phyloP scores from a whole-genome alignment of 2,329 filamentous ascomycete genomes.

The Helminthosporium solani region DNA sequence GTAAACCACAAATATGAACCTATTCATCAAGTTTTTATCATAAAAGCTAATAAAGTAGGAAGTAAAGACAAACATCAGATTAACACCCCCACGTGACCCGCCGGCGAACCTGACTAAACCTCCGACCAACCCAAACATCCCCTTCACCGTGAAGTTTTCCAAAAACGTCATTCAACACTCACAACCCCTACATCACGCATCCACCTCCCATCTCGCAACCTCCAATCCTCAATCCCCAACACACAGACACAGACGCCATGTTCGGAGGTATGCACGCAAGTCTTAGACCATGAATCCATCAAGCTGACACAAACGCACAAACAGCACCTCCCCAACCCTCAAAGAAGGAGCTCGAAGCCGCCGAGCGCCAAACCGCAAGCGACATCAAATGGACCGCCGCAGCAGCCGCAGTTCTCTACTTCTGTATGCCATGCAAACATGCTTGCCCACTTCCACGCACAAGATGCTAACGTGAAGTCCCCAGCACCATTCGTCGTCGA shows the following conservation, averaged over 20 bases:
- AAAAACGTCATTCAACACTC: slow-evolving; percentile 7
- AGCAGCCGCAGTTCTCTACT: slow-evolving; percentile 68
- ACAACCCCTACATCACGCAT: background rate
- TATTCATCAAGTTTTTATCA: too few species aligned
- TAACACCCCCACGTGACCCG: slow-evolving; percentile 1
- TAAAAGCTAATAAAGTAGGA: too few species aligned
- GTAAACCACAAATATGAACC: too few species aligned
- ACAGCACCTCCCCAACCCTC: slow-evolving; percentile 69
- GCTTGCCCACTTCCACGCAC: background rate
- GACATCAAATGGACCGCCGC: slow-evolving; percentile 68
- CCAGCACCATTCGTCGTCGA: slow-evolving; percentile 59
- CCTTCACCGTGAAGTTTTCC: slow-evolving; percentile 7
- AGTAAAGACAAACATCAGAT: too few species aligned
- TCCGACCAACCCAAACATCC: background rate
- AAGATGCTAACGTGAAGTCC: background rate
- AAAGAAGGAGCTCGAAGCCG: slow-evolving; percentile 64
- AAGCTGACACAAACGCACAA: slow-evolving; percentile 2
- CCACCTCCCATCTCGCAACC: slow-evolving; percentile 2
- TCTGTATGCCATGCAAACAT: too few species aligned
- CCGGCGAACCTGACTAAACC: slow-evolving; percentile 5
- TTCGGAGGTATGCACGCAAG: slow-evolving; percentile 54
- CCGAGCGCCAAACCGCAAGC: slow-evolving; percentile 65
- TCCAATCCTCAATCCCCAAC: slow-evolving; percentile 6
- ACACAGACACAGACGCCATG: slow-evolving; percentile 45
- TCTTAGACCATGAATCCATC: background rate